Base-by-base conservation (phyloP, 2,329 filamentous ascomycete species). In the Paracoccidioides brasiliensis region DNA sequence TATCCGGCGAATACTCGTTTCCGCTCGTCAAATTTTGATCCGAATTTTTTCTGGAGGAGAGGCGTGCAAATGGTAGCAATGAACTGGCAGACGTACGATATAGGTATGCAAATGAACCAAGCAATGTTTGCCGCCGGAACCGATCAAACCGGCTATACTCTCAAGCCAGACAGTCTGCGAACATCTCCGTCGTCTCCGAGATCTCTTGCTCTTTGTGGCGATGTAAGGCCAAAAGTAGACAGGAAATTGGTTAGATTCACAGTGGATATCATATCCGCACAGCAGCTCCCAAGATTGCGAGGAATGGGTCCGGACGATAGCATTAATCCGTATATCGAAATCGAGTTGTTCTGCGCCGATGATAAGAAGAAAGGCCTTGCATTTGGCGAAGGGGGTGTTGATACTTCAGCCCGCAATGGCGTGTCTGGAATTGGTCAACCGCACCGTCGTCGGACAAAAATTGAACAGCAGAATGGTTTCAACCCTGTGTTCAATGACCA, bases 41-140 rank as follows among this genome's bases (percentile, higher is more conserved):
- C 93, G 0, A 80, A 95, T 60, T 84, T 85, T 59, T 95, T 93
- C 68, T 98, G 93, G 93, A 84, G 91, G 53, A 84, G 89, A 45
- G 93, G 93, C 37, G 93, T 96, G 15, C 93, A 98, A 72, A 97
- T 98, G 91, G 90, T 87, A 12, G 93, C 93, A 0, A 78, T 97
- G 59, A 98, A 98, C 72, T 97, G 93, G 91, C 93, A 98, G 72
- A 97, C 90, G 0, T 96, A 94, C 66, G 93, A 97, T 67, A 78
- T 94, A 15, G 89, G 90, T 48, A 93, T 96, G 81, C 91, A 97
- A 67, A 80, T 97, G 69, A 97, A 97, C 68, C 87, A 93, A 62
- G 93, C 93, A 65, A 97, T 98, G 93, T 98, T 96, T 67, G 86
- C 90, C 49, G 88, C 88, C 56, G 88, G 89, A 45, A 84, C 80